Evolutionary conservation across 176 grass and related monocot species (phyloP).

Genomic region (Aegilops bicornis): DNA sequence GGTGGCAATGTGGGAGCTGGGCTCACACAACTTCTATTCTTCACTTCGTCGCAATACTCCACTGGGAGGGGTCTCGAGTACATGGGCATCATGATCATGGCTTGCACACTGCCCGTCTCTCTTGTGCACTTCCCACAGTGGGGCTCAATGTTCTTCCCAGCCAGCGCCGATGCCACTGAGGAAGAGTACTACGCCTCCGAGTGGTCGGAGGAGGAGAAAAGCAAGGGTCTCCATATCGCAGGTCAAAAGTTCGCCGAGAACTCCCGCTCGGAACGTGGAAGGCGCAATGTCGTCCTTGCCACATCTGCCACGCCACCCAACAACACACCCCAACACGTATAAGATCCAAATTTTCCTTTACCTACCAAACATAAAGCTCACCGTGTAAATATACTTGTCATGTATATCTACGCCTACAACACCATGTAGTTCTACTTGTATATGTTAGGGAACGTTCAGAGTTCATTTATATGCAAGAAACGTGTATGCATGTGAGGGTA

Average conservation of each 20-base stretch:
- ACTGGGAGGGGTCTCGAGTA: constrained; percentile 42
- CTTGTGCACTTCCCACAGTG: constrained; percentile 85
- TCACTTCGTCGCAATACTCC: constrained; percentile 57
- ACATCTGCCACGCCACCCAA: constrained; percentile 33
- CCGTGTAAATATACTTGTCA: neutral
- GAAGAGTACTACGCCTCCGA: constrained; percentile 61
- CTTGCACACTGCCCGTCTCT: constrained; percentile 45
- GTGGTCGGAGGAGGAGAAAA: constrained; percentile 66
- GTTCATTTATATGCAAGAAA: neutral
- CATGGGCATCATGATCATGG: constrained; percentile 96
- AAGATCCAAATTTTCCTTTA: neutral
- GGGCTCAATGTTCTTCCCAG: constrained; percentile 79
- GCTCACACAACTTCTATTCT: constrained; percentile 82
- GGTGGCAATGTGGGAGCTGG: constrained; percentile 74
- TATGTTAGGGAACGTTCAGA: neutral
- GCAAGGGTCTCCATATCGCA: constrained; percentile 32
- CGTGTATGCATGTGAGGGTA: neutral
- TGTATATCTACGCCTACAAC: neutral
- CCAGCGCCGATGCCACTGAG: constrained; percentile 32
- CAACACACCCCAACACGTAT: constrained; percentile 33
- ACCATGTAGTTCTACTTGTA: neutral
- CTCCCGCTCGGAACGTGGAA: constrained; percentile 61
- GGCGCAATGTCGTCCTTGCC: constrained; percentile 21
- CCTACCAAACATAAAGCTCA: neutral
- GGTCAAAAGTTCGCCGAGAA: constrained; percentile 84